Conservation (phyloP, 1,284 basidiomycete species). For the Ceratobasidium sp. region DNA sequence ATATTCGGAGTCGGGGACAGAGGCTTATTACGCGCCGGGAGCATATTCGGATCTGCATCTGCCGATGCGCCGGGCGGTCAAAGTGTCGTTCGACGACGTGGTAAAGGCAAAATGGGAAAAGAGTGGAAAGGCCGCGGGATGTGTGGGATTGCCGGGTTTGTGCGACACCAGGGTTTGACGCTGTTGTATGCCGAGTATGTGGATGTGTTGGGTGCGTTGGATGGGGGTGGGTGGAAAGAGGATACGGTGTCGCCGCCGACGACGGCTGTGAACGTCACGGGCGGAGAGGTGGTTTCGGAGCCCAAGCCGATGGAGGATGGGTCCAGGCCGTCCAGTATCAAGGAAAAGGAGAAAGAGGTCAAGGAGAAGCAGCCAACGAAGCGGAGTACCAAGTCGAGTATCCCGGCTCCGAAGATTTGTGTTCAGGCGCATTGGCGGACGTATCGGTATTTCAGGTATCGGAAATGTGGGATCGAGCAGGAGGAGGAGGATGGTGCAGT, state of each 20-base stretch:
- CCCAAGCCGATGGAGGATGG: conserved; percentile 38
- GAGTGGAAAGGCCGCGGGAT: conserved; percentile 38
- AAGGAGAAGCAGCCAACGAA: background rate
- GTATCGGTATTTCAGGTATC: conserved; percentile 37
- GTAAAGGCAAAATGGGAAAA: conserved; percentile 58
- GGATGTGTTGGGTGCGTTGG: conserved; percentile 39
- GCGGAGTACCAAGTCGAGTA: background rate
- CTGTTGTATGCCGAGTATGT: conserved; percentile 62
- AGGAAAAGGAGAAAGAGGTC: conserved; percentile 41
- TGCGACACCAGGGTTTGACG: conserved; percentile 65
- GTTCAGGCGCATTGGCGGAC: conserved; percentile 39
- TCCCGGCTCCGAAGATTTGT: conserved; percentile 33
- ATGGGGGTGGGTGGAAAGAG: background rate
- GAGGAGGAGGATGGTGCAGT: background rate
- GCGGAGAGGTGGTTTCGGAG: conserved; percentile 45
- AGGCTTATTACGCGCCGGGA: conserved; percentile 4
- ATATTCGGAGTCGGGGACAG: conserved; percentile 33
- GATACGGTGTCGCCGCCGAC: conserved; percentile 42
- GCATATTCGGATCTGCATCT: conserved; percentile 15
- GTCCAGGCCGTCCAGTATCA: conserved; percentile 35
- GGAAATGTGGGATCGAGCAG: background rate
- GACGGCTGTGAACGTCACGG: conserved; percentile 17
- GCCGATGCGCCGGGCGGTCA: background rate
- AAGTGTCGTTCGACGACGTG: background rate
- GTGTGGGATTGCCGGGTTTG: conserved; percentile 55